Percentiles rank a stretch among this genome's conserved stretches.
Conservation (phyloP, 2,329 filamentous ascomycete genomes). For the Emmonsia crescens region DNA sequence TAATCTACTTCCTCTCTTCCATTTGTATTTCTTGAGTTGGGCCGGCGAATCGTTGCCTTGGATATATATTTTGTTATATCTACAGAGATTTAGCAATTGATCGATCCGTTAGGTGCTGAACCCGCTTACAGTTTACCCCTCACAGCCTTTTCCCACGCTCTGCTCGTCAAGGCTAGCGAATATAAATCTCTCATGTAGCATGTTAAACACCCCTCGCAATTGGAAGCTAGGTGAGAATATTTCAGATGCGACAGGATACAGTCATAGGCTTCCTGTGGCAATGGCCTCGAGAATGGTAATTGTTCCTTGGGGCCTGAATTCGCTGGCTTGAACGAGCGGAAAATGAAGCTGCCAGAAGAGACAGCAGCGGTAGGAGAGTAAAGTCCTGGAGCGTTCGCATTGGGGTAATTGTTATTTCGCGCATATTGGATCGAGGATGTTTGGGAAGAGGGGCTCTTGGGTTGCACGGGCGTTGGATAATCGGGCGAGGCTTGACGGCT, state of each 20-base stretch:
- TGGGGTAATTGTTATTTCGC: conserved; percentile 23
- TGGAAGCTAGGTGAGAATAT: conserved; percentile 31
- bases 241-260: conserved; percentile 44
- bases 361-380: conserved; percentile 29
- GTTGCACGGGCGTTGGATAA: conserved; percentile 19
- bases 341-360: conserved; percentile 15
- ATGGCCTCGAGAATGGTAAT: conserved; percentile 29
- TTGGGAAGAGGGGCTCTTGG: conserved; percentile 27
- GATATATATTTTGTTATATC: conserved; percentile 41
- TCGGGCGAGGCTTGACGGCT: conserved; percentile 16
- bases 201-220: conserved; percentile 38
- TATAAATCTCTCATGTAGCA: conserved; percentile 46
- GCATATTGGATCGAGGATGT: conserved; percentile 13
- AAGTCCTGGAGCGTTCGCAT: conserved; percentile 28
- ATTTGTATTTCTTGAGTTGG: conserved; percentile 38
- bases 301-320: conserved; percentile 24
- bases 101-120: background rate
- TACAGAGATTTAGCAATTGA: conserved; percentile 18
- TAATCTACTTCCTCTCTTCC: conserved; percentile 41
- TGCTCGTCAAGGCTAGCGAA: conserved; percentile 43
- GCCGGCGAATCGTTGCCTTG: conserved; percentile 37
- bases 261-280: conserved; percentile 46
- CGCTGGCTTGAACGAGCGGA: conserved; percentile 29
- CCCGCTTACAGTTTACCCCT: conserved; percentile 39
- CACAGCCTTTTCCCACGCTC: conserved; percentile 45